Evolutionary conservation across 108 stramenopile genomes (phyloP).

Genomic region (Skeletonema potamos): DNA sequence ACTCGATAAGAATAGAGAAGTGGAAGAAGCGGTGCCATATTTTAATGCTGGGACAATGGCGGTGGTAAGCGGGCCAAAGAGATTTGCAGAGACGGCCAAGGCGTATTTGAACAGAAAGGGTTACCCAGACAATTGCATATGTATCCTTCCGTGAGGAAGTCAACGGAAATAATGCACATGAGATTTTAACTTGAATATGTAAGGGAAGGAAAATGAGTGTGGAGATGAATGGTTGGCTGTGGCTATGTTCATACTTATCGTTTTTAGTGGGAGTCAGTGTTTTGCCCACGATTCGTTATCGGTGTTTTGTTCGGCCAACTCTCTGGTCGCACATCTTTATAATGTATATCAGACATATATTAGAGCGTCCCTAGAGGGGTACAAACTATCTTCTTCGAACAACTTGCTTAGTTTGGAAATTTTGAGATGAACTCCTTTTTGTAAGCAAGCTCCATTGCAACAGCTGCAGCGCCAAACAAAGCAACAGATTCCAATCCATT

Average conservation of each 20-base stretch:
- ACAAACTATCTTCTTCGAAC: not conserved
- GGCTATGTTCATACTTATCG: not conserved
- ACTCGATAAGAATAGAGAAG: conserved; percentile 55
- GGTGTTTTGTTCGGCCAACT: not conserved
- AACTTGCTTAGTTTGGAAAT: conserved; percentile 36
- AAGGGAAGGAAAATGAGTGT: not conserved
- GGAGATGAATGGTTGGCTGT: not conserved
- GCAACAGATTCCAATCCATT: conserved; percentile 67
- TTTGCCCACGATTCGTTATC: not conserved
- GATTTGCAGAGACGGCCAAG: conserved; percentile 56
- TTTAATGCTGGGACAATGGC: conserved; percentile 79
- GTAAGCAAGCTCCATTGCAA: conserved; percentile 65
- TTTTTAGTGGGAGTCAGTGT: not conserved
- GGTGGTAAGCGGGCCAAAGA: conserved; percentile 60
- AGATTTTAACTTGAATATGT: not conserved
- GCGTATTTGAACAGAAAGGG: conserved; percentile 59
- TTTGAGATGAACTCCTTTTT: conserved; percentile 47
- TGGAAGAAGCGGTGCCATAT: conserved; percentile 60
- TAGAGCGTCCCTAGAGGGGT: not conserved
- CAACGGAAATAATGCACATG: not conserved
- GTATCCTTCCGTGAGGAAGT: conserved; percentile 47
- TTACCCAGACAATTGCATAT: conserved; percentile 76
- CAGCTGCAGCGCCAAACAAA: conserved; percentile 70
- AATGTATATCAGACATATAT: conserved; percentile 2
- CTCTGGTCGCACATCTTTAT: not conserved